Conservation (phyloP, 331 rosid genomes). For the Dryas integrifolia region DNA sequence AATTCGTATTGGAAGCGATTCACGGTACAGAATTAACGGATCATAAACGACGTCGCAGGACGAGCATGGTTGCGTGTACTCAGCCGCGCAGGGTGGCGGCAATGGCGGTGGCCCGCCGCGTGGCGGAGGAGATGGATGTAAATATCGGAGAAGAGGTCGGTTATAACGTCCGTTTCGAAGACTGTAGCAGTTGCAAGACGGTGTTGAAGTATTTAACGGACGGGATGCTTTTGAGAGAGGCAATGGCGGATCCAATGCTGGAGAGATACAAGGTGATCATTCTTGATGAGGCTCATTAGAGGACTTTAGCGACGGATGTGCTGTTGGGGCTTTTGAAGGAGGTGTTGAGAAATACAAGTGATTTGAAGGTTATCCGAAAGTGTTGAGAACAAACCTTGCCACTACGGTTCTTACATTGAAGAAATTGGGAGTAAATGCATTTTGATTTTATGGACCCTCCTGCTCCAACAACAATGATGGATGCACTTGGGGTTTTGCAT, state of each 20-base stretch:
- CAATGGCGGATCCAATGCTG: constrained; percentile 94
- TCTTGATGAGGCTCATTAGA: constrained; percentile 98
- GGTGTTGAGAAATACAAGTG: constrained; percentile 73
- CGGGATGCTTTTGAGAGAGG: constrained; percentile 98
- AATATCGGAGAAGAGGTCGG: constrained; percentile 96
- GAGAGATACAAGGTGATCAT: constrained; percentile 82
- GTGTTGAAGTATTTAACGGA: constrained; percentile 95
- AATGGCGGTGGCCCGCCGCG: constrained; percentile 94
- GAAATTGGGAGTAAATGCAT: constrained; percentile 84
- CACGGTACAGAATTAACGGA: constrained; percentile 39
- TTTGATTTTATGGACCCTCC: constrained; percentile 99
- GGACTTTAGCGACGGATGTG: constrained; percentile 97
- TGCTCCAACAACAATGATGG: constrained; percentile 96
- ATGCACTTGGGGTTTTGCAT: constrained; percentile 87
- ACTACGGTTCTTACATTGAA: constrained; percentile 92
- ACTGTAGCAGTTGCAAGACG: constrained; percentile 87
- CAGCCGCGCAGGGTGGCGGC: constrained; percentile 99
- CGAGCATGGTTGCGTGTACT: constrained; percentile 94
- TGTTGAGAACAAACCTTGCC: constrained; percentile 91
- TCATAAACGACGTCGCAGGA: constrained; percentile 47
- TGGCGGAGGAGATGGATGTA: constrained; percentile 99
- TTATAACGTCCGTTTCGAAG: constrained; percentile 96
- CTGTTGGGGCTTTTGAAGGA: constrained; percentile 94
- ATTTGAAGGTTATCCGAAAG: constrained; percentile 95
- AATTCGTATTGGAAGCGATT: constrained; percentile 87